Conservation (phyloP, 139 green algal genomes). For the Tetratostichococcus sp. region DNA sequence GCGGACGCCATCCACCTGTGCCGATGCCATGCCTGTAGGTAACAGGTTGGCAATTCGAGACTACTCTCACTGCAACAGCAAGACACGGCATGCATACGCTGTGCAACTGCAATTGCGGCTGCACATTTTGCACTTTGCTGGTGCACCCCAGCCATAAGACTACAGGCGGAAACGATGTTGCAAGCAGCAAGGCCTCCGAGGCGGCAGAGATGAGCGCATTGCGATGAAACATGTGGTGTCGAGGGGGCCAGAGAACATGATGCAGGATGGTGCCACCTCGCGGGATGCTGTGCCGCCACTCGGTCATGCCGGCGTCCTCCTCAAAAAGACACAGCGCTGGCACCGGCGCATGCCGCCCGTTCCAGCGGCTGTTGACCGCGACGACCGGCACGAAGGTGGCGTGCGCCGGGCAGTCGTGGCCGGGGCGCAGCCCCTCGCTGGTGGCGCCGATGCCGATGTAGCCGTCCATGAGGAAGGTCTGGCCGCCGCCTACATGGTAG, state of each 20-base stretch:
- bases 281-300: neutral
- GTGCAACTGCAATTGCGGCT: too few species aligned
- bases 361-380: neutral
- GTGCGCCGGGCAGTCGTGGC: neutral
- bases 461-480: neutral
- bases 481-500: neutral
- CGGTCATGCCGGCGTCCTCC: neutral
- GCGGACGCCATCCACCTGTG: constrained; percentile 12
- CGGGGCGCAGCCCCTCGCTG: neutral
- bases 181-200: too few species aligned
- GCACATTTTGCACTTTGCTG: too few species aligned
- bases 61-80: neutral
- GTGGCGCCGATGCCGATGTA: constrained; percentile 1
- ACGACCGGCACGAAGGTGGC: neutral
- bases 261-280: neutral
- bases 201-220: too few species aligned
- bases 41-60: neutral
- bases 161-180: too few species aligned
- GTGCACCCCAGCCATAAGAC: too few species aligned
- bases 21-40: neutral
- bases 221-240: too few species aligned
- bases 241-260: too few species aligned
- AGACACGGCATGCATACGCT: too few species aligned
- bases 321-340: neutral
- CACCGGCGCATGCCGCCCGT: neutral